Conservation (phyloP, 75 land plant genomes). For the Isoetes taiwanensis region DNA sequence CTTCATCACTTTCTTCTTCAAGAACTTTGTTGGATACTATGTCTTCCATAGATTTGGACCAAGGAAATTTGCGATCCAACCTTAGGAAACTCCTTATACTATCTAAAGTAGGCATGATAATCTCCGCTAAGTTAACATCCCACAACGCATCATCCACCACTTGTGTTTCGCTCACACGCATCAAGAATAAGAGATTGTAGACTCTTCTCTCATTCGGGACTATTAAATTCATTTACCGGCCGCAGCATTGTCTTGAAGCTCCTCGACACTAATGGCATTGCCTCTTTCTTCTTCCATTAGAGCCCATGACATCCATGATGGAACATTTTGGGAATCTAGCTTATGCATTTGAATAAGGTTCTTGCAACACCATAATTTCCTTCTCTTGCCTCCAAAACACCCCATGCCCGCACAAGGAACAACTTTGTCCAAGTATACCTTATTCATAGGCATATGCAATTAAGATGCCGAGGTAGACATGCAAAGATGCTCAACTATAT, state of each 20-base stretch:
- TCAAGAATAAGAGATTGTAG: too few species aligned
- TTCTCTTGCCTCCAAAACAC: conserved; percentile 67
- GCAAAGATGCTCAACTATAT: too few species aligned
- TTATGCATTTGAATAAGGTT: conserved; percentile 70
- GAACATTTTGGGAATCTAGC: conserved; percentile 77
- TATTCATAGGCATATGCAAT: too few species aligned
- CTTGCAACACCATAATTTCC: conserved; percentile 69
- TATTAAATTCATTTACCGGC: too few species aligned
- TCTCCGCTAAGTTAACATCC: conserved; percentile 61
- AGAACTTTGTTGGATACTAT: not conserved
- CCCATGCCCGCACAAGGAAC: conserved; percentile 83
- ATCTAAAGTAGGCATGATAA: conserved; percentile 73
- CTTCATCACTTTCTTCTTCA: not conserved
- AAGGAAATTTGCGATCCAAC: conserved; percentile 5
- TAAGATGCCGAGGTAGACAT: too few species aligned
- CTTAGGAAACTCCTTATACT: conserved; percentile 54
- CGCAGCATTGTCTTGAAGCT: conserved; percentile 68
- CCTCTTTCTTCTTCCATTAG: conserved; percentile 70
- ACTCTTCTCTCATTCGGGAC: too few species aligned
- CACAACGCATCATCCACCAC: conserved; percentile 91
- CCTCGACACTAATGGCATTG: conserved; percentile 74
- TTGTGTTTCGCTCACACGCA: conserved; percentile 31
- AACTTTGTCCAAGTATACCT: not conserved
- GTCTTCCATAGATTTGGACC: conserved; percentile 4
- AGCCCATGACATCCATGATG: conserved; percentile 98